phyloP scores from a whole-genome alignment of 2,329 filamentous ascomycete species.

The Hypoxylon sp. region DNA sequence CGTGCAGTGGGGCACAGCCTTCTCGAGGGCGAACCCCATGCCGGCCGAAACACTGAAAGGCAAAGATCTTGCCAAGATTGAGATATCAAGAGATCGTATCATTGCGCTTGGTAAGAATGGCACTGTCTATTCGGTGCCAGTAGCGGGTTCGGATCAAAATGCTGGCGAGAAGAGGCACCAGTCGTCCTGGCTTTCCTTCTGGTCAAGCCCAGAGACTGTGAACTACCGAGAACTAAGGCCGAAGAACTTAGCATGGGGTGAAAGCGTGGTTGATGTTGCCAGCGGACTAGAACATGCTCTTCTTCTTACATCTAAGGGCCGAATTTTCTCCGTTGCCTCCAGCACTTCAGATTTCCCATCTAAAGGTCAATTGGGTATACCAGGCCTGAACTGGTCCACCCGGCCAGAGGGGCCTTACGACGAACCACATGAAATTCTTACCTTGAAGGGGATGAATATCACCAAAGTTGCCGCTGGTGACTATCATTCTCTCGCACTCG shows the following conservation, averaged over 20 bases:
- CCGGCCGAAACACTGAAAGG: conserved; percentile 81
- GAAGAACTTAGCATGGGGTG: conserved; percentile 71
- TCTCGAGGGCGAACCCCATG: conserved; percentile 70
- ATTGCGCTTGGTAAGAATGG: conserved; percentile 81
- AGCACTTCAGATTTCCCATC: conserved; percentile 82
- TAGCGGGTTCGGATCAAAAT: conserved; percentile 77
- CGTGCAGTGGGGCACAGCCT: conserved; percentile 89
- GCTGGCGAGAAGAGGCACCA: conserved; percentile 73
- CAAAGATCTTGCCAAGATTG: conserved; percentile 81
- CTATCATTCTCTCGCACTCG: conserved; percentile 83
- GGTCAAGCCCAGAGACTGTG: conserved; percentile 64
- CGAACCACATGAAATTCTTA: conserved; percentile 80
- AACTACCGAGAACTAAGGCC: conserved; percentile 81
- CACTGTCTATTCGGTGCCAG: conserved; percentile 85
- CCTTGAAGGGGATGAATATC: conserved; percentile 77
- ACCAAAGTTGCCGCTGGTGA: conserved; percentile 84
- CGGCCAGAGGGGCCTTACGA: conserved; percentile 84
- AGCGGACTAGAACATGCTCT: conserved; percentile 88
- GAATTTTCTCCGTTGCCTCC: conserved; percentile 89
- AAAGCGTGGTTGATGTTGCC: conserved; percentile 79
- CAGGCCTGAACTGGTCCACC: conserved; percentile 82
- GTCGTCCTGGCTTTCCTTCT: conserved; percentile 78
- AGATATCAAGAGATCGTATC: conserved; percentile 84
- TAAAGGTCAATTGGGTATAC: conserved; percentile 87
- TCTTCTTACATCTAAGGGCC: conserved; percentile 84